A percentile compares a stretch with the other conserved stretches of the same genome.
These are phyloP conservation scores for Scenedesmus sp. DNA, from an alignment of 163 green algal species.

Conservation along the genomic window DNA sequence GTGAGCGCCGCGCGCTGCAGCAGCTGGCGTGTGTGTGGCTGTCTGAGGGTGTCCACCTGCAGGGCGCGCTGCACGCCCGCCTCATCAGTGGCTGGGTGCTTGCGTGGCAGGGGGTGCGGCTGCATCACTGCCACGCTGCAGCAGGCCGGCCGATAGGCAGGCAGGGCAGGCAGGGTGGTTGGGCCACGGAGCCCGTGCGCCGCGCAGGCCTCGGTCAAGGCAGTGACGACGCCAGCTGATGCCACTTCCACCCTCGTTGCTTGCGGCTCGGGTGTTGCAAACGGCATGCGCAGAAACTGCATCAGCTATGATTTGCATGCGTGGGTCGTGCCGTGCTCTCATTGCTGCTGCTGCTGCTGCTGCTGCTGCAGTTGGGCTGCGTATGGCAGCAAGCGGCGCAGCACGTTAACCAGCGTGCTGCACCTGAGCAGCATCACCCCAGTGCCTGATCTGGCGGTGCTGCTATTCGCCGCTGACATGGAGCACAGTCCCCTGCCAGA, in stretches of 20 bases:
- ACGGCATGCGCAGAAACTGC: not conserved
- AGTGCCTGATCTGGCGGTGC: slow-evolving; percentile 26
- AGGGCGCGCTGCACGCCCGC: too few relatives aligned
- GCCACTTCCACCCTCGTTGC: not conserved
- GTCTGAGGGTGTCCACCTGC: too few relatives aligned
- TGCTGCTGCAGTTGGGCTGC: slow-evolving; percentile 29
- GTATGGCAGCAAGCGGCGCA: slow-evolving; percentile 36
- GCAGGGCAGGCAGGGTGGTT: not conserved
- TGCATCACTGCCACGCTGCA: too few relatives aligned
- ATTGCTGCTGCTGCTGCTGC: not conserved
- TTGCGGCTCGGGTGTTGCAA: not conserved
- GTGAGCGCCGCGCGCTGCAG: too few relatives aligned
- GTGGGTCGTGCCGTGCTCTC: not conserved
- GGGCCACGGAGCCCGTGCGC: not conserved
- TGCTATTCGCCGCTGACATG: slow-evolving; percentile 39
- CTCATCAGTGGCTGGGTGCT: too few relatives aligned
- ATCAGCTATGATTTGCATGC: too few relatives aligned
- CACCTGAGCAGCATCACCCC: not conserved
- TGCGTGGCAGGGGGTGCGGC: too few relatives aligned
- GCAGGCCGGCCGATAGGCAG: too few relatives aligned
- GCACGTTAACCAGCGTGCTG: not conserved
- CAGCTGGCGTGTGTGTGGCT: too few relatives aligned
- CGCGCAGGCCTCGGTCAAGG: too few relatives aligned
- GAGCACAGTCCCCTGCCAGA: not conserved
- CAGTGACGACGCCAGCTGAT: too few relatives aligned